Evolutionary conservation across 2,329 filamentous ascomycete species (phyloP), one percentile per base, ranked within the genome.

Genomic region (Fusarium bactridioides): DNA sequence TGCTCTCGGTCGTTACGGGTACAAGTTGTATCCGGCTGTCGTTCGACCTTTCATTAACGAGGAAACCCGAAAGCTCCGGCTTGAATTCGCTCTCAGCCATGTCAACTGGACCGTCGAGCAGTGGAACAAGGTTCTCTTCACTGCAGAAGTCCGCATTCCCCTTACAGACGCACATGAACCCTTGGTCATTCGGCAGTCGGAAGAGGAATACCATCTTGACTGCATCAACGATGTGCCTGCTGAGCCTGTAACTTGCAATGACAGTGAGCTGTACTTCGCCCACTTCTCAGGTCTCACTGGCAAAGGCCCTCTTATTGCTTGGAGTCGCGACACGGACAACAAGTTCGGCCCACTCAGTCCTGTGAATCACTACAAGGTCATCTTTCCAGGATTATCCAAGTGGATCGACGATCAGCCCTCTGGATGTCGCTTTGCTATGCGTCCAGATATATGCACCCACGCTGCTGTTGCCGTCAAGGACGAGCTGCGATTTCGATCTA

Each of bases 71-170:
- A 38, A 64, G 33, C 47, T 61, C 23, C 70, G 70, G 10, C 62
- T 73, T 7, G 29, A 41, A n/a, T 73, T 67, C 27, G 70, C 70
- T 21, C 38, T 29, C 2, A 27, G 44, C 15, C 70, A 74, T 44
- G 38, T 61, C 44, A 35, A 68, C 12, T 73, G 67, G 62, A 73
- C 62, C 16, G 13, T 53, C 12, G 70, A 74, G 11, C 55, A 73
- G 35, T 73, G 70, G 70, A 40, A 61, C 31, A 64, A 54, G 10
- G 63, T 73, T 38, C 33, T 74, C 2, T 73, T 70, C 47, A 50
- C 64, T 41, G 51, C 25, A 12, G 63, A 74, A n/a, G 51, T 48
- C 19, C 50, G 29, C 9, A 44, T 73, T 21, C 11, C 38, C 16
- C 23, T 43, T 18, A 58, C 23, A 23, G 21, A 53, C 43, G 29